A percentile compares a stretch with the other conserved stretches of the same genome.
Conservation (phyloP, 495 filamentous ascomycete genomes). For the Aspergillus coremiiformis region DNA sequence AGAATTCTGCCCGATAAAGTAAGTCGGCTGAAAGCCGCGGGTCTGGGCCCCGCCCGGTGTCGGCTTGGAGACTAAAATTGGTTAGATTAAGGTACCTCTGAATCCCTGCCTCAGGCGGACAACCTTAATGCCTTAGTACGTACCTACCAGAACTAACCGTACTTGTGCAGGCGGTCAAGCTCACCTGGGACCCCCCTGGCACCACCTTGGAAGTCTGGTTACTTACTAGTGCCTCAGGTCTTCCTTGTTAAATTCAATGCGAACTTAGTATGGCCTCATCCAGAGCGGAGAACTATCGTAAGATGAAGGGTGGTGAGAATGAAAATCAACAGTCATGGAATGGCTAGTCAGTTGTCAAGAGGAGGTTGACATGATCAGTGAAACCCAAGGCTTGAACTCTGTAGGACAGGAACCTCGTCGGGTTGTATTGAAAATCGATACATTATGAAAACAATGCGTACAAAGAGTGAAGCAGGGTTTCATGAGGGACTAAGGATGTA, state of each 20-base stretch:
- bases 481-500: not conserved
- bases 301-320: not conserved
- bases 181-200: too few relatives aligned
- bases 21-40: not conserved
- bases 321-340: not conserved
- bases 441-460: not conserved
- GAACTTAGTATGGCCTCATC: not conserved
- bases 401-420: not conserved
- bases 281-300: not conserved
- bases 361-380: not conserved
- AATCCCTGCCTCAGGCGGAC: not conserved
- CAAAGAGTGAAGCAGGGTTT: not conserved
- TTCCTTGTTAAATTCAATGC: not conserved
- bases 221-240: not conserved
- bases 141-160: not conserved
- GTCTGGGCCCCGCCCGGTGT: not conserved
- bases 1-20: conserved; percentile 4
- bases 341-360: not conserved
- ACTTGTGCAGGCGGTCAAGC: not conserved
- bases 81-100: not conserved
- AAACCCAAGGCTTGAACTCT: not conserved
- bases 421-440: not conserved
- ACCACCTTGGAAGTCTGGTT: too few relatives aligned
- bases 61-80: not conserved
- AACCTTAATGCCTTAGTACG: not conserved